phyloP scores from a whole-genome alignment of 108 stramenopile genomes.

The Nitzschia palea region DNA sequence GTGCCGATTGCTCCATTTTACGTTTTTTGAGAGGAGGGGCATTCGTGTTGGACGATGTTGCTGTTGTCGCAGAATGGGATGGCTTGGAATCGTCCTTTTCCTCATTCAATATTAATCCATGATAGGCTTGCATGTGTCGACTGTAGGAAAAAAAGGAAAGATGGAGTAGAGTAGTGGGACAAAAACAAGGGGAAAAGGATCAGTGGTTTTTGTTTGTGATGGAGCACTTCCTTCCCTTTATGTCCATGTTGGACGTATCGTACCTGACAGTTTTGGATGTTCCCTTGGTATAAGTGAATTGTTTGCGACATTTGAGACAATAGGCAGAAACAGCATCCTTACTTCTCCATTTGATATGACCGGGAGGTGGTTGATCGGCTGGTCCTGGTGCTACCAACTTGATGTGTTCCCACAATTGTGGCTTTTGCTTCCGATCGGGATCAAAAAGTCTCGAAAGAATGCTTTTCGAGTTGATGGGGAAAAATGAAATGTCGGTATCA shows the following conservation, averaged over 20 bases:
- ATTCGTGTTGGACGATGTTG: background rate
- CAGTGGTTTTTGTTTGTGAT: background rate
- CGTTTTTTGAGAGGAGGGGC: slow-evolving; percentile 26
- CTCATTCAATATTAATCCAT: slow-evolving; percentile 4
- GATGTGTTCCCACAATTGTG: slow-evolving; percentile 22
- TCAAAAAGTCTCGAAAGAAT: slow-evolving; percentile 31
- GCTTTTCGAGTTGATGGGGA: background rate
- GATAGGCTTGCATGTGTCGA: slow-evolving; percentile 30
- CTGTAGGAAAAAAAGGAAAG: background rate
- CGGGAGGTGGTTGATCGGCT: slow-evolving; percentile 14
- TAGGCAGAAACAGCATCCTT: slow-evolving; percentile 39
- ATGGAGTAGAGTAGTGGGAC: background rate
- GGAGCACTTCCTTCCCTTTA: background rate
- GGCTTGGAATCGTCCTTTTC: background rate
- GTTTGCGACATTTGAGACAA: slow-evolving; percentile 33
- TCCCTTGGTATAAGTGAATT: slow-evolving; percentile 35
- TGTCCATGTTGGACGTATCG: background rate
- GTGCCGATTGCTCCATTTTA: slow-evolving; percentile 6
- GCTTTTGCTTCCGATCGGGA: slow-evolving; percentile 33
- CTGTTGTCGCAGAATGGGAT: background rate
- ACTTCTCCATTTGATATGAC: slow-evolving; percentile 14
- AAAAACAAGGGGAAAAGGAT: background rate
- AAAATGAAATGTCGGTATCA: background rate
- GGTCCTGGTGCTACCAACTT: slow-evolving; percentile 35
- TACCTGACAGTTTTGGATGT: slow-evolving; percentile 26